These are phyloP conservation scores for Dysphania ambrosioides DNA, from an alignment of 148 eudicot species.

Conservation along the genomic window DNA sequence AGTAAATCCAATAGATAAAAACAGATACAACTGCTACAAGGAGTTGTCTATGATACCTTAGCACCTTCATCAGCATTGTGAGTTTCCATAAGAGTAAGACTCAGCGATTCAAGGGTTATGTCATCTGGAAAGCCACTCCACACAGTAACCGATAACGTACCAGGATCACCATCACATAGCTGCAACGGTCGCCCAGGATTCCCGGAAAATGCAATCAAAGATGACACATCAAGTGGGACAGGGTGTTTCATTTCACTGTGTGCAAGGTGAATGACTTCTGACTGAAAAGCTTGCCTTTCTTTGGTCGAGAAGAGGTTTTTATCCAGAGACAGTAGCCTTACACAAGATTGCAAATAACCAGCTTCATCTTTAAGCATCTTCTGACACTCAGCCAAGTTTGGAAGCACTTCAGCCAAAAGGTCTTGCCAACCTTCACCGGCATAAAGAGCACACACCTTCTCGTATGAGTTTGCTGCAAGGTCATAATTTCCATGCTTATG, in stretches of 20 bases:
- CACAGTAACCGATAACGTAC: constrained; percentile 63
- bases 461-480: constrained; percentile 81
- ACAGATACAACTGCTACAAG: neutral
- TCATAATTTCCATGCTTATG: constrained; percentile 73
- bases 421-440: constrained; percentile 98
- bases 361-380: constrained; percentile 88
- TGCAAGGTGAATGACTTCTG: constrained; percentile 78
- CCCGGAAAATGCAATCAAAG: constrained; percentile 87
- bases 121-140: constrained; percentile 99
- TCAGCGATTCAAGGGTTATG: constrained; percentile 91
- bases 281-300: constrained; percentile 87
- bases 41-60: constrained; percentile 50
- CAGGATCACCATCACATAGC: constrained; percentile 97
- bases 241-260: constrained; percentile 92
- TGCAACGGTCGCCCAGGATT: constrained; percentile 77
- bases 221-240: constrained; percentile 91
- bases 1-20: constrained; percentile 12
- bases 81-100: constrained; percentile 79
- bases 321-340: constrained; percentile 83
- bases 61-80: constrained; percentile 91
- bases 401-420: constrained; percentile 92
- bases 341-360: constrained; percentile 89
- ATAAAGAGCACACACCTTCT: constrained; percentile 96
- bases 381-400: constrained; percentile 93
- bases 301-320: constrained; percentile 70